Conservation (phyloP, 1,139 yeast species). For the Pichia cactophila region DNA sequence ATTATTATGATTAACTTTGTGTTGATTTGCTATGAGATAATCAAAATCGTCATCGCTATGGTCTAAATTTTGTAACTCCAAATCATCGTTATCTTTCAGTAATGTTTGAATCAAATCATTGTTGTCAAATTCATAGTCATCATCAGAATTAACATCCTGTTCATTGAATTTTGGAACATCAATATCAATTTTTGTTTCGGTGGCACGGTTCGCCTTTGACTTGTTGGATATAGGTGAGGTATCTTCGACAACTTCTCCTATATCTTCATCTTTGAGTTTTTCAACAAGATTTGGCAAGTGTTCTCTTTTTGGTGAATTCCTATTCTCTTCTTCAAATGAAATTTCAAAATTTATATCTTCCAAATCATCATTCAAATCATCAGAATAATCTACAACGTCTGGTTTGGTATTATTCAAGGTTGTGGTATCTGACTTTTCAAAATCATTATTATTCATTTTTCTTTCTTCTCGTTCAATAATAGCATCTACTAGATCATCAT, state of each 20-base stretch:
- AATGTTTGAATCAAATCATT: slow-evolving; percentile 62
- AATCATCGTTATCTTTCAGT: slow-evolving; percentile 57
- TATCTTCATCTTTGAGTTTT: slow-evolving; percentile 39
- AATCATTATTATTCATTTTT: slow-evolving; percentile 12
- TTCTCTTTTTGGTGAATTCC: slow-evolving; percentile 16
- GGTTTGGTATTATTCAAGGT: slow-evolving; percentile 8
- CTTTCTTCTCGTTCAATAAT: slow-evolving; percentile 24
- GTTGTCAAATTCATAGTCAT: slow-evolving; percentile 64
- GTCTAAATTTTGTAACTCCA: slow-evolving; percentile 43
- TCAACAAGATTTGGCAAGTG: slow-evolving; percentile 17
- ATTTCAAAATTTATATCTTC: slow-evolving; percentile 48
- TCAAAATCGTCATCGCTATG: slow-evolving; percentile 52
- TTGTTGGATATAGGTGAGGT: neutral
- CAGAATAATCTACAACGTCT: slow-evolving; percentile 11
- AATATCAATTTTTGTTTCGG: slow-evolving; percentile 20
- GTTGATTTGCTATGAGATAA: slow-evolving; percentile 26
- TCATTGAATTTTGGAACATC: slow-evolving; percentile 47
- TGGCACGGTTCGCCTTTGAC: slow-evolving; percentile 2
- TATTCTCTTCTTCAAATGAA: slow-evolving; percentile 41
- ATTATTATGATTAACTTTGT: slow-evolving; percentile 11
- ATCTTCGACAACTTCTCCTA: slow-evolving; percentile 52
- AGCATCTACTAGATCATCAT: slow-evolving; percentile 26
- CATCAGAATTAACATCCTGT: slow-evolving; percentile 54
- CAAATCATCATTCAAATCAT: slow-evolving; percentile 18
- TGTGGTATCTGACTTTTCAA: neutral